phyloP scores from a whole-genome alignment of 2,329 filamentous ascomycete species.

The Neopestalotiopsis rosae region DNA sequence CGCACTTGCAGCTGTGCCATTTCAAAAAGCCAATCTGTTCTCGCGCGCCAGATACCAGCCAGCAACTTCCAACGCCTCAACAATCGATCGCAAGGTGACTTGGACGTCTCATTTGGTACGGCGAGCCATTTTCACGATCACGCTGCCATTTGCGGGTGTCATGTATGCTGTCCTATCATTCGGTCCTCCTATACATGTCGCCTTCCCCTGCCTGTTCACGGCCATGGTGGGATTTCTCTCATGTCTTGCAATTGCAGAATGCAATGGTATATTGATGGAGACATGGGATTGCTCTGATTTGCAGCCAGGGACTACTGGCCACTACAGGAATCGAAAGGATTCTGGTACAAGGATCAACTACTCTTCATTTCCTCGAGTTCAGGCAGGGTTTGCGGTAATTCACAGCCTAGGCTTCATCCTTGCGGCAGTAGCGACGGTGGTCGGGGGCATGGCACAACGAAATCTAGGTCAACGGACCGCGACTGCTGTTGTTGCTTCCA shows the following conservation, averaged over 20 bases:
- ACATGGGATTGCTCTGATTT: conserved; percentile 82
- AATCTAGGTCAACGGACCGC: conserved; percentile 70
- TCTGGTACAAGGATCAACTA: conserved; percentile 67
- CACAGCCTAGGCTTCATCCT: conserved; percentile 73
- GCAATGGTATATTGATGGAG: conserved; percentile 80
- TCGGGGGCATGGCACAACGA: conserved; percentile 71
- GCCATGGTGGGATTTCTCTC: conserved; percentile 72
- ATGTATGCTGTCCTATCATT: conserved; percentile 71
- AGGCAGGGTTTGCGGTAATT: conserved; percentile 72
- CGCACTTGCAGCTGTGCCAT: conserved; percentile 71
- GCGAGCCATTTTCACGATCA: conserved; percentile 68
- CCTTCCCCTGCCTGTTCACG: conserved; percentile 71
- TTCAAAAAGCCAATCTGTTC: conserved; percentile 74
- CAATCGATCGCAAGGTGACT: conserved; percentile 65
- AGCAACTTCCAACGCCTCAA: conserved; percentile 69
- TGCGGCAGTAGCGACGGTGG: conserved; percentile 70
- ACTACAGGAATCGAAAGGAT: conserved; percentile 48
- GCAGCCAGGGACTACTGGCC: conserved; percentile 71
- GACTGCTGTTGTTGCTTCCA: conserved; percentile 71
- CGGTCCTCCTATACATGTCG: conserved; percentile 64
- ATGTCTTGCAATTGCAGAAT: conserved; percentile 76
- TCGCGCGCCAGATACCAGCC: conserved; percentile 66
- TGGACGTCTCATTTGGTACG: conserved; percentile 78
- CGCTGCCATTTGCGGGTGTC: conserved; percentile 70
- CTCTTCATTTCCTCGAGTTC: conserved; percentile 76